Conservation (phyloP, 495 filamentous ascomycete species). For the Penicillium atrosanguineum region DNA sequence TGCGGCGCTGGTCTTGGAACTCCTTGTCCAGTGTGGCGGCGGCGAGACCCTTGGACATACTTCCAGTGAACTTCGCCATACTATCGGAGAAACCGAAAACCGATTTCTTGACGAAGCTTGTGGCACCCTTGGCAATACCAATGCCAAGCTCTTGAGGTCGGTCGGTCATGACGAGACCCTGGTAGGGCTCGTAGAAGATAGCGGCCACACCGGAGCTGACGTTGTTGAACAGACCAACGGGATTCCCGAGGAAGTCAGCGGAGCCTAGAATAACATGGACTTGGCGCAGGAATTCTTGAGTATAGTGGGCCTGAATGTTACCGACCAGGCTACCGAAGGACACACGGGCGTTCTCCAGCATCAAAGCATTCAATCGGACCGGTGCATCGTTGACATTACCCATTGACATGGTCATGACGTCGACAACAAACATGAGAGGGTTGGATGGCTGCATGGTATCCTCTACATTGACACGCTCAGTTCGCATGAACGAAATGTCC, state of each 20-base stretch:
- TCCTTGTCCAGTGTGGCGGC: constrained; percentile 97
- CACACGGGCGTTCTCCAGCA: constrained; percentile 93
- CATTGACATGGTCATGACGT: constrained; percentile 98
- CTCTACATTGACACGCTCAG: constrained; percentile 93
- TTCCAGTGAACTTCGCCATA: constrained; percentile 93
- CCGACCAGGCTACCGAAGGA: constrained; percentile 78
- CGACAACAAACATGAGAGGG: constrained; percentile 96
- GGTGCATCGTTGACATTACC: constrained; percentile 98
- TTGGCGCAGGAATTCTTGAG: constrained; percentile 91
- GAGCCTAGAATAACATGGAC: constrained; percentile 95
- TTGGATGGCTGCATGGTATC: constrained; percentile 83
- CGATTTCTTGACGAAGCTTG: constrained; percentile 96
- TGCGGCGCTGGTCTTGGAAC: constrained; percentile 92
- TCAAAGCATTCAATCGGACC: constrained; percentile 84
- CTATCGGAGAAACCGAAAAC: constrained; percentile 96
- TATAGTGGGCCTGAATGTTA: constrained; percentile 90
- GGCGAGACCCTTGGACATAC: constrained; percentile 92
- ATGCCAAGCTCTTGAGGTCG: constrained; percentile 89
- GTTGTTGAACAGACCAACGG: constrained; percentile 96
- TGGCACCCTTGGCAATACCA: constrained; percentile 94
- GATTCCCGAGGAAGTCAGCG: constrained; percentile 97
- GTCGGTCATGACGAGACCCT: constrained; percentile 95
- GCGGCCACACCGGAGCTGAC: constrained; percentile 94
- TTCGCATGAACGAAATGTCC: constrained; percentile 94
- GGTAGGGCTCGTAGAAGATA: constrained; percentile 98